These are phyloP conservation scores for Plasmodium reichenowi DNA, from an alignment of 169 alveolate species.

Conservation along the genomic window DNA sequence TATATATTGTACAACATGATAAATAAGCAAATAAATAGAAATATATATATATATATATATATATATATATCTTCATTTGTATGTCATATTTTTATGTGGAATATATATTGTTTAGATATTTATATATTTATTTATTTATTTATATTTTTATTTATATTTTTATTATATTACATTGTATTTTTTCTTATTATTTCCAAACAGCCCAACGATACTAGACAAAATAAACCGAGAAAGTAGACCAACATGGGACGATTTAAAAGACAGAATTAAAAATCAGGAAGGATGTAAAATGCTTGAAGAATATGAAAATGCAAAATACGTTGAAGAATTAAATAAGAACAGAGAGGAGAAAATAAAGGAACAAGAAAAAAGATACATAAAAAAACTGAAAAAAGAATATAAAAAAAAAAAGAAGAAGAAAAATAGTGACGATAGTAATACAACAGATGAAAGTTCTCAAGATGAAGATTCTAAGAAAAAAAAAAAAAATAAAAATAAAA, in stretches of 20 bases:
- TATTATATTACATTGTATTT: background rate
- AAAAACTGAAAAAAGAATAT: slow-evolving; percentile 71
- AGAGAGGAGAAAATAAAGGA: slow-evolving; percentile 72
- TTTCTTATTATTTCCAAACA: background rate
- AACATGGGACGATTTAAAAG: slow-evolving; percentile 74
- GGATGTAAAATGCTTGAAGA: slow-evolving; percentile 72
- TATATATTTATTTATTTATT: background rate
- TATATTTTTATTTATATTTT: background rate
- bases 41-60: no score
- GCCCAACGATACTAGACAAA: slow-evolving; percentile 75
- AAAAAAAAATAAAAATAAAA: slow-evolving; percentile 45
- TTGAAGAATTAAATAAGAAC: slow-evolving; percentile 66
- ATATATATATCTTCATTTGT: no score
- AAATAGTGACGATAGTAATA: slow-evolving; percentile 20
- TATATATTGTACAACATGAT: background rate
- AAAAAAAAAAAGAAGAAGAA: slow-evolving; percentile 57
- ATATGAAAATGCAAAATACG: slow-evolving; percentile 67
- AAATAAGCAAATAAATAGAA: no score
- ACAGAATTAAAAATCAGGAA: slow-evolving; percentile 73
- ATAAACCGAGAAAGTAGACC: slow-evolving; percentile 74
- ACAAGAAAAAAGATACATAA: slow-evolving; percentile 75
- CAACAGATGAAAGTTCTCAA: slow-evolving; percentile 19
- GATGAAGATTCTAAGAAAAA: slow-evolving; percentile 39
- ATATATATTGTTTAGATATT: background rate
- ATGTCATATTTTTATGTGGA: no score